These are phyloP conservation scores for Torrubiella hemipterigena DNA, from an alignment of 2,329 filamentous ascomycete genomes.

Conservation along the genomic window DNA sequence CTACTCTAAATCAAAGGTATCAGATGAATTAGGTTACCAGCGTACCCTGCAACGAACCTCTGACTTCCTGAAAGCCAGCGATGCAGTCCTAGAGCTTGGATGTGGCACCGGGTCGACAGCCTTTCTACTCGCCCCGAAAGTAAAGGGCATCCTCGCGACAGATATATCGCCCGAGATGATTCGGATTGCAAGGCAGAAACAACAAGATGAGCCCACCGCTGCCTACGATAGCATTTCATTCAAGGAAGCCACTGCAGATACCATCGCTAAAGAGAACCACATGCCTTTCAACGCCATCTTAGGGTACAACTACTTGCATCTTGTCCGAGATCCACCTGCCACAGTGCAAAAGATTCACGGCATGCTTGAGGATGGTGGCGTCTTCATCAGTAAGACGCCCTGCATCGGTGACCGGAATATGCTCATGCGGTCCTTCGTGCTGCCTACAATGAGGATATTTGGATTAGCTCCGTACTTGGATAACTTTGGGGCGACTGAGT, in stretches of 20 bases:
- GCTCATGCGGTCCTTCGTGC: slow-evolving; percentile 2
- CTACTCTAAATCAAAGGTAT: slow-evolving; percentile 6
- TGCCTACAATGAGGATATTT: slow-evolving; percentile 5
- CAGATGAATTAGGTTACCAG: slow-evolving; percentile 9
- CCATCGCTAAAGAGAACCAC: slow-evolving; percentile 4
- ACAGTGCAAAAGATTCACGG: slow-evolving; percentile 4
- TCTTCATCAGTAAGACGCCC: slow-evolving; percentile 10
- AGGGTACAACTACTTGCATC: slow-evolving; percentile 10
- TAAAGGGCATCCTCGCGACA: slow-evolving; percentile 7
- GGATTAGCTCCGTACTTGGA: slow-evolving; percentile 4
- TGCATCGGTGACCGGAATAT: slow-evolving; percentile 8
- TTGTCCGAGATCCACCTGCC: slow-evolving; percentile 7
- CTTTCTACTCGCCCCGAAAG: slow-evolving; percentile 6
- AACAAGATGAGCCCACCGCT: neutral
- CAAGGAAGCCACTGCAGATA: slow-evolving; percentile 5
- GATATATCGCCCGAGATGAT: slow-evolving; percentile 9
- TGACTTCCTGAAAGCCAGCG: slow-evolving; percentile 5
- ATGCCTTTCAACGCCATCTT: slow-evolving; percentile 7
- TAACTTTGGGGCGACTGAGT: no score
- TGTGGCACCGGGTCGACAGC: slow-evolving; percentile 10
- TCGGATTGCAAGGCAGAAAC: slow-evolving; percentile 4
- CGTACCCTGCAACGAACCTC: slow-evolving; percentile 6
- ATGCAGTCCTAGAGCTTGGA: slow-evolving; percentile 9
- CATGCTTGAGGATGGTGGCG: slow-evolving; percentile 6
- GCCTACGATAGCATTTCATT: slow-evolving; percentile 4